Base-by-base conservation (phyloP, 371 early-diverging fungal species). In the Apophysomyces ossiformis region DNA sequence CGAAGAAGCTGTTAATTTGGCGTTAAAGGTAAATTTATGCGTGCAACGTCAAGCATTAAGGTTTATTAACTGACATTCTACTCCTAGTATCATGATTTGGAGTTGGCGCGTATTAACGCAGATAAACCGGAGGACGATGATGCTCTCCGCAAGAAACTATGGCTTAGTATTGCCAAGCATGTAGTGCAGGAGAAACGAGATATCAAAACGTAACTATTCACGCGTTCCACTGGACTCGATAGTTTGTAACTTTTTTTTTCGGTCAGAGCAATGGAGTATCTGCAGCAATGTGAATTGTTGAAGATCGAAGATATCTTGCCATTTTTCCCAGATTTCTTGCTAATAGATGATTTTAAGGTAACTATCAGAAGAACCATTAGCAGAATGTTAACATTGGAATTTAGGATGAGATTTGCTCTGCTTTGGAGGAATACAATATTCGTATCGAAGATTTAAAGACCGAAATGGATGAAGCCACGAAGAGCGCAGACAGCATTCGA, bases 251-350 rank as follows among this genome's bases (percentile, higher is more conserved):
- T 38, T 63, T 45, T 47, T 36, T 50, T 47, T 1, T 46, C 9
- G 26, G 47, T 15, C 67, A 91, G 92, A 4, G 97, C 95, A 5
- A 93, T 97, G 85, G 85, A 88, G 21, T 89, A 94, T 68, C 73
- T 95, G 39, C 87, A 89, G 64, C 78, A 90, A 54, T 89, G 91
- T 41, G 92, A 93, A 47, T 77, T 96, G 12, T 77, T 98, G 41
- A 93, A 93, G 67, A 93, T 98, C 60, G 96, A 97, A 72, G 97
- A 99, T 70, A 90, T 99, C 32, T 73, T 99, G 36, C 97, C 96
- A 1, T 95, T 92, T 74, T 97, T 98, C 72, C 97, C 97, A 0
- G 97, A 97, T 65, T 96, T 95, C 78, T 92, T 93, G 0, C 79
- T 90, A 0, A 98, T 98, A 69, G 95, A 96, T 68, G 95, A 96